Conservation (phyloP, 1,284 basidiomycete species). For the Megacollybia platyphylla region DNA sequence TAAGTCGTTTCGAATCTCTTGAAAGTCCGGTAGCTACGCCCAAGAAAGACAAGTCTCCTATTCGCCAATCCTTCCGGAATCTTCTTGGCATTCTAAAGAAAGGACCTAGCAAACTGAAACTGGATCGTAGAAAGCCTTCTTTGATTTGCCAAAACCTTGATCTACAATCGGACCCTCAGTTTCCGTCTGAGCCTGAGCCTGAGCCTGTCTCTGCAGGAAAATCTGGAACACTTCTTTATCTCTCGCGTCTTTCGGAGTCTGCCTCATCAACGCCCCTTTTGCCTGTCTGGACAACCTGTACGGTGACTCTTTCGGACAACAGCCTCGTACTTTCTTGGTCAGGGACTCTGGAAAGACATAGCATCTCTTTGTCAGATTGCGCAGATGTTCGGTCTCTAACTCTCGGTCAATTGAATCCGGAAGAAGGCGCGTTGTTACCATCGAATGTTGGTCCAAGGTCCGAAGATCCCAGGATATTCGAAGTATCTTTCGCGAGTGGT, state of each 20-base stretch:
- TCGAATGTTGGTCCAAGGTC: conserved; percentile 13
- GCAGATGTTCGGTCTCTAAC: conserved; percentile 50
- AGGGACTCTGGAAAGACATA: conserved; percentile 29
- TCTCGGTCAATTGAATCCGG: conserved; percentile 24
- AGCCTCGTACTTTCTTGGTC: conserved; percentile 36
- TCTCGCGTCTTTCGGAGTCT: conserved; percentile 19
- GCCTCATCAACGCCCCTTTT: conserved; percentile 11
- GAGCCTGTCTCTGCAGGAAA: conserved; percentile 10
- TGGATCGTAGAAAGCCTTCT: neutral
- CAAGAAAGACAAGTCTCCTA: conserved; percentile 35
- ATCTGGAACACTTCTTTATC: conserved; percentile 35
- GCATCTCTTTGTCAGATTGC: conserved; percentile 37
- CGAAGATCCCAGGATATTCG: conserved; percentile 41
- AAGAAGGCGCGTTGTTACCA: conserved; percentile 28
- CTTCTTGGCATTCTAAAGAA: conserved; percentile 55
- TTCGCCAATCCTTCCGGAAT: conserved; percentile 55
- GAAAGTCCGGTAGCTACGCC: conserved; percentile 8
- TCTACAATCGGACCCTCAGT: neutral
- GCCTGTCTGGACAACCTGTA: conserved; percentile 43
- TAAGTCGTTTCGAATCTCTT: conserved; percentile 29
- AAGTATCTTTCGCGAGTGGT: conserved; percentile 42
- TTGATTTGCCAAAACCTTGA: neutral
- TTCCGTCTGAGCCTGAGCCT: conserved; percentile 1
- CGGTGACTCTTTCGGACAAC: conserved; percentile 30
- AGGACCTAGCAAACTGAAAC: conserved; percentile 16